These are phyloP conservation scores for Microthlaspi erraticum DNA, from an alignment of 345 rosid genomes.

Conservation along the genomic window DNA sequence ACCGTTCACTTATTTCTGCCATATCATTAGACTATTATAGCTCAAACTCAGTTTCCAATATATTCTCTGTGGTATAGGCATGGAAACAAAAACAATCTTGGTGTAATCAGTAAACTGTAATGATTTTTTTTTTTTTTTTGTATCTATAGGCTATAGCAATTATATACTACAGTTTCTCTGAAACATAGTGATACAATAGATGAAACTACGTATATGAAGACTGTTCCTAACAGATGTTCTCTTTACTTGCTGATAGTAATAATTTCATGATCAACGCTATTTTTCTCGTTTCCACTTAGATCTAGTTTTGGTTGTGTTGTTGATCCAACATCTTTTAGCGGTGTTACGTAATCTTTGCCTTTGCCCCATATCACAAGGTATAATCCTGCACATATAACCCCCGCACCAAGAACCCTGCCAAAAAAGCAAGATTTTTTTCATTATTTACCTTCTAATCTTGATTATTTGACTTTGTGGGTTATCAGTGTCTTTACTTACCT, in stretches of 20 bases:
- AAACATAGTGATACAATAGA: background rate
- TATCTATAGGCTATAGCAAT: background rate
- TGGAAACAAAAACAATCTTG: background rate
- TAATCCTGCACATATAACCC: conserved; percentile 68
- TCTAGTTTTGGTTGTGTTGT: conserved; percentile 41
- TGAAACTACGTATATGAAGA: too few species aligned
- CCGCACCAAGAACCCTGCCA: conserved; percentile 74
- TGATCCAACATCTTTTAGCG: conserved; percentile 31
- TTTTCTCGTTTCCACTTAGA: conserved; percentile 19
- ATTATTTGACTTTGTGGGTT: background rate
- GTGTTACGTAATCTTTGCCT: conserved; percentile 57
- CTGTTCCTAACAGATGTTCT: conserved; percentile 5
- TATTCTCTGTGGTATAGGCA: too few species aligned
- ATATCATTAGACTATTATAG: too few species aligned
- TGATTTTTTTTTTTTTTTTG: background rate
- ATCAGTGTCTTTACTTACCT: conserved; percentile 48
- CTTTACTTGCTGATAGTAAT: conserved; percentile 36
- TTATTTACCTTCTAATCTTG: background rate
- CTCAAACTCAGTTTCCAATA: too few species aligned
- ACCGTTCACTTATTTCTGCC: too few species aligned
- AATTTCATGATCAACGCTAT: conserved; percentile 44
- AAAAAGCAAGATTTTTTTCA: background rate
- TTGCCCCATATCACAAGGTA: conserved; percentile 86
- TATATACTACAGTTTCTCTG: conserved; percentile 12
- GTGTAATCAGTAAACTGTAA: background rate